phyloP scores from a whole-genome alignment of 257 asterid genomes.

The Lycium ferocissimum region DNA sequence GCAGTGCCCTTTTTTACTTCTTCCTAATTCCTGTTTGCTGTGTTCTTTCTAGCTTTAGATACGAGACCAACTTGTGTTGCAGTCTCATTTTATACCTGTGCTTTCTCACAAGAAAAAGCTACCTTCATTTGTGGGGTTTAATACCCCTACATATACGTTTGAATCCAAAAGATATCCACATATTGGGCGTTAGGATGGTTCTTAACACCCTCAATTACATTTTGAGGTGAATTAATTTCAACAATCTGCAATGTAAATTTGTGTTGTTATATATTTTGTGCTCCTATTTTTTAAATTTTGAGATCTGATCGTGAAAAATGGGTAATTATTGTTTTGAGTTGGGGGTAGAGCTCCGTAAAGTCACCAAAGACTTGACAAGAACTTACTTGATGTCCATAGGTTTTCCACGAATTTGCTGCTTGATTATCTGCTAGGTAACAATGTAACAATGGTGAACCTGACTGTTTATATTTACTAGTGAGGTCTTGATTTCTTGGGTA shows the following conservation, averaged over 20 bases:
- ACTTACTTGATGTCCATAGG: conserved; percentile 17
- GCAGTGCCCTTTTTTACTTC: background rate
- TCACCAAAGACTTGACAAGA: background rate
- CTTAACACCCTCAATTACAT: background rate
- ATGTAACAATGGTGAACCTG: background rate
- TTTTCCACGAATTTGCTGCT: background rate
- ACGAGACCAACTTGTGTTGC: background rate
- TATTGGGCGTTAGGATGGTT: background rate
- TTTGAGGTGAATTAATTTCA: background rate
- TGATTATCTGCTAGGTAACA: background rate
- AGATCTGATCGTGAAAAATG: background rate
- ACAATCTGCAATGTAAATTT: background rate
- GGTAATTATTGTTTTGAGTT: background rate
- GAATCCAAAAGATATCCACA: background rate
- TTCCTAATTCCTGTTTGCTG: background rate
- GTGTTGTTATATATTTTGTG: background rate
- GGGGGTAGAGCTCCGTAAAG: background rate
- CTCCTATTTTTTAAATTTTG: background rate
- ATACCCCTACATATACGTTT: background rate
- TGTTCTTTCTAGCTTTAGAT: background rate
- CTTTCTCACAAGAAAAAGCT: background rate
- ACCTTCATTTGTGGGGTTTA: background rate
- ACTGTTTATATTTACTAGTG: background rate
- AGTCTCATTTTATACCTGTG: background rate
- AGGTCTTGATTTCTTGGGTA: background rate